A percentile compares a stretch with the other conserved stretches of the same genome.
Conservation (phyloP, 352 stramenopile species). For the Pythium aquatile region DNA sequence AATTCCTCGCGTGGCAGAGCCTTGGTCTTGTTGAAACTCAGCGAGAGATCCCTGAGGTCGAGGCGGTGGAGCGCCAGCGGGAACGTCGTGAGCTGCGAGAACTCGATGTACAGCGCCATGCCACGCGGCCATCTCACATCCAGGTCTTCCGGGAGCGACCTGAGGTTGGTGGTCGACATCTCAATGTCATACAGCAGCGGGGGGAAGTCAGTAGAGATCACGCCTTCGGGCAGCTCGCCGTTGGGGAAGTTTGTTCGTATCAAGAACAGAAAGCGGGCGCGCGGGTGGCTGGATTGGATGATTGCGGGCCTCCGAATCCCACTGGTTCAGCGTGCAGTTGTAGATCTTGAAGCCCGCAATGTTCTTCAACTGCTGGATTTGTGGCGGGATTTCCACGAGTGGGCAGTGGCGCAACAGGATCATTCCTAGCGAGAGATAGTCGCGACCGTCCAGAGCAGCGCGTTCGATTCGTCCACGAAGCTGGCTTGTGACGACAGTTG, state of each 20-base stretch:
- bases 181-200: conserved; percentile 10
- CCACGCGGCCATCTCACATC: conserved; percentile 9
- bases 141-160: conserved; percentile 10
- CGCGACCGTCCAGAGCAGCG: neutral
- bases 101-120: conserved; percentile 3
- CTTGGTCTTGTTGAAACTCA: conserved; percentile 6
- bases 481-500: neutral
- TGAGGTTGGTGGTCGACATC: conserved; percentile 20
- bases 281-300: conserved; percentile 25
- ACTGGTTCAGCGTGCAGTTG: conserved; percentile 37
- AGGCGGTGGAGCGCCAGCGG: conserved; percentile 4
- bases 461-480: neutral
- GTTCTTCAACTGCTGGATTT: conserved; percentile 26
- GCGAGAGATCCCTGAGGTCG: neutral
- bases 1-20: conserved; percentile 2
- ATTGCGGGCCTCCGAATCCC: conserved; percentile 28
- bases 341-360: conserved; percentile 43
- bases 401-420: conserved; percentile 33
- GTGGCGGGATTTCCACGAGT: conserved; percentile 25
- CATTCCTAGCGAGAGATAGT: neutral
- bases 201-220: conserved; percentile 14
- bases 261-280: conserved; percentile 11
- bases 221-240: conserved; percentile 6
- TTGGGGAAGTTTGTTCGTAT: conserved; percentile 22
- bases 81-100: conserved; percentile 4